Base-by-base conservation (phyloP, 805 yeast genomes). In the Myxozyma monticola region DNA sequence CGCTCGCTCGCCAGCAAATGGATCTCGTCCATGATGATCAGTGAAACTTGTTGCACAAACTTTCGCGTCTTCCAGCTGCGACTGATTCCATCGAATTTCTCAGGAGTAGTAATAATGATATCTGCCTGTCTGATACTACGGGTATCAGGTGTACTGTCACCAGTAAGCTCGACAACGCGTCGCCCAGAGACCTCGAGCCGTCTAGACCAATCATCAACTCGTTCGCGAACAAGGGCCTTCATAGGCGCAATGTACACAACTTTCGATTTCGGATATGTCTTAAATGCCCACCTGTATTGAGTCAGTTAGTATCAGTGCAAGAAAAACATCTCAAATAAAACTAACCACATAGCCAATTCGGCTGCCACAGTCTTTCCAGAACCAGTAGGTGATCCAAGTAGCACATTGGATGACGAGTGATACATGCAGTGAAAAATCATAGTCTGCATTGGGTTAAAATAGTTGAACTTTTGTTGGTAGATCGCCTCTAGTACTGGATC, bases 361-460 rank as follows among this genome's bases (percentile, higher is more conserved):
- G 98, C 96, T 25, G 95, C 98, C 29, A 93, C 85, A 0, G 99
- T 93, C 68, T 93, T 93, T 60, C 99, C 99, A 0, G 97, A 91
- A 21, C 99, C 99, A 1, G 99, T 93, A 2, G 99, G 99, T 0
- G 98, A 89, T 8, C 99, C 99, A 38, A 93, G 87, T 67, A 93
- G 86, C 0, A 85, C 90, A 65, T 85, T 86, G 1, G 84, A 77
- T 55, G 85, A 79, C 0, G 84, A 71, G 66, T 93, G 82, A 70
- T 90, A 93, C 39, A 93, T 69, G 0, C 96, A 79, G 64, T 90
- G 96, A 71, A 93, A 93, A 0, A 85, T 79, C 98, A 91, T 91
- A 0, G 98, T 91, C 69, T 93, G 99, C 96, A 93, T 90, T 3
- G 99, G 98, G 65, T 93, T 93, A 76, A 93, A 93, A 68, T 86